Evolutionary conservation across 768 basidiomycete genomes (phyloP).

Genomic region (Rubroboletus pulcherrimus): DNA sequence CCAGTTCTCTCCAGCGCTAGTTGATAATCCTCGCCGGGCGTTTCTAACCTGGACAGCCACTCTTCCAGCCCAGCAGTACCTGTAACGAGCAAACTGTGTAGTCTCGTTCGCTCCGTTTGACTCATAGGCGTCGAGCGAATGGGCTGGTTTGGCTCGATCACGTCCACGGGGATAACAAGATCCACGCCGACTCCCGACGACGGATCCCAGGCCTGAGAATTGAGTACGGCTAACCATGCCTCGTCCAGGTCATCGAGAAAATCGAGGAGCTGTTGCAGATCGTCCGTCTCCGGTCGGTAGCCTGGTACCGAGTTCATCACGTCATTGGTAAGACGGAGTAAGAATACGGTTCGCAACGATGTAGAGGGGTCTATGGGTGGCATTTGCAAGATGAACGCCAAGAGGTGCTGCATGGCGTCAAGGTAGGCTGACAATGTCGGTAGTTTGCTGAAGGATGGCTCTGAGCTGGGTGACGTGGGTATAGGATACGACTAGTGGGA

Average conservation of each 20-base stretch:
- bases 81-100: constrained; percentile 60
- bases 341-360: constrained; percentile 57
- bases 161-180: constrained; percentile 38
- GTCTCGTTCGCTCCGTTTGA: constrained; percentile 70
- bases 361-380: constrained; percentile 72
- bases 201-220: constrained; percentile 65
- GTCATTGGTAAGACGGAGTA: constrained; percentile 73
- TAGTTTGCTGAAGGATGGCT: constrained; percentile 43
- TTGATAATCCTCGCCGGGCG: constrained; percentile 28
- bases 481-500: not conserved
- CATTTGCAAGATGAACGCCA: constrained; percentile 66
- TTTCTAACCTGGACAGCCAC: constrained; percentile 47
- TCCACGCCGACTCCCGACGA: constrained; percentile 38
- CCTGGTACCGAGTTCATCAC: constrained; percentile 57
- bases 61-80: constrained; percentile 63
- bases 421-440: constrained; percentile 61
- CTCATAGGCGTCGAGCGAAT: constrained; percentile 48
- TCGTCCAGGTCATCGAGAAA: constrained; percentile 73
- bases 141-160: constrained; percentile 22
- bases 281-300: constrained; percentile 46
- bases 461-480: constrained; percentile 15
- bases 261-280: constrained; percentile 53
- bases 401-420: constrained; percentile 48
- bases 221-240: constrained; percentile 67
- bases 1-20: constrained; percentile 47